phyloP scores from a whole-genome alignment of 306 rosid genomes.

The Hylodesmum podocarpum region DNA sequence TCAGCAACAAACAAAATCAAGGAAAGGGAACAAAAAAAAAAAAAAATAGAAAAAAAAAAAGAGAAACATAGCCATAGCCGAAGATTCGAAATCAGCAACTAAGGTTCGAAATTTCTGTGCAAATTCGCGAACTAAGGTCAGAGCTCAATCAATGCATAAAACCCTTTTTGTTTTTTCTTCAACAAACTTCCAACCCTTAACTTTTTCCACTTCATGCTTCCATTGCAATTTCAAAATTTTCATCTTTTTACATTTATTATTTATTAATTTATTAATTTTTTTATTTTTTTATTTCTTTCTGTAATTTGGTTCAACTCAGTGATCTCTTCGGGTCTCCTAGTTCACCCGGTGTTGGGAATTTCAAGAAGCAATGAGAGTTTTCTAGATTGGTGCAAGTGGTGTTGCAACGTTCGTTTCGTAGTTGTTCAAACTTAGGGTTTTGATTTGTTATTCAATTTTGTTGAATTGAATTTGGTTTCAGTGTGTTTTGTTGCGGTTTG shows the following conservation, averaged over 20 bases:
- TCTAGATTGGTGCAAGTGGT: constrained; percentile 44
- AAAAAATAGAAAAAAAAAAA: background rate
- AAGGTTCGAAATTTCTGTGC: constrained; percentile 68
- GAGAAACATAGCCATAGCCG: constrained; percentile 35
- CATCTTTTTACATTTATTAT: background rate
- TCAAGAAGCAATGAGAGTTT: constrained; percentile 38
- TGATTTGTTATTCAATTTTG: constrained; percentile 44
- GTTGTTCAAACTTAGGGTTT: constrained; percentile 70
- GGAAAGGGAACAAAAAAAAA: no score
- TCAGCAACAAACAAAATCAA: constrained; percentile 25
- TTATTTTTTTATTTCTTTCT: background rate
- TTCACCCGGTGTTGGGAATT: constrained; percentile 54
- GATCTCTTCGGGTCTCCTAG: constrained; percentile 57
- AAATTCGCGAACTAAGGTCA: constrained; percentile 70
- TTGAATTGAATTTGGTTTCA: constrained; percentile 38
- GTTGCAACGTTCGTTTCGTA: constrained; percentile 43
- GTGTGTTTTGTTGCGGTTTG: constrained; percentile 49
- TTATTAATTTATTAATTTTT: constrained; percentile 21
- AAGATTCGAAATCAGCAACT: constrained; percentile 48
- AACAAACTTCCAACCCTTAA: constrained; percentile 33
- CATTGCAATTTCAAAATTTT: constrained; percentile 14
- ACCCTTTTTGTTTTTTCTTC: constrained; percentile 16
- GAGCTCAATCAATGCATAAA: constrained; percentile 57
- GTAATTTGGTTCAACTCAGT: constrained; percentile 41
- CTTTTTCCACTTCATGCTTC: constrained; percentile 52